These are phyloP conservation scores for Quillaja saponaria DNA, from an alignment of 306 rosid genomes.

Conservation along the genomic window DNA sequence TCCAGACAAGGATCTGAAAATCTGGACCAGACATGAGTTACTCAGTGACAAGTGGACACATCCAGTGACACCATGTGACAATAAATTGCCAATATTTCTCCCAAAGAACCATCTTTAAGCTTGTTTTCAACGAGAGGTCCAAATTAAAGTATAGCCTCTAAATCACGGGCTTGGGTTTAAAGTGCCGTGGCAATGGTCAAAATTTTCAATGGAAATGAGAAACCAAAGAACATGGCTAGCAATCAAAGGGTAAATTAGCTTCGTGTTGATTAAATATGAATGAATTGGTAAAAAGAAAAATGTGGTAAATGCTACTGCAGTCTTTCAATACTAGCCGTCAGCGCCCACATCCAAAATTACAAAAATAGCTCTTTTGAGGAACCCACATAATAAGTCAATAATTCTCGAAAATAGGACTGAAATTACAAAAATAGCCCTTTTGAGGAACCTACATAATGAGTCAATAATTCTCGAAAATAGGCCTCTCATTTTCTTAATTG, in stretches of 20 bases:
- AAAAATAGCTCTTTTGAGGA: too few relatives aligned
- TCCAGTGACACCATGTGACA: conserved; percentile 25
- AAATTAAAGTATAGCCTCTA: conserved; percentile 20
- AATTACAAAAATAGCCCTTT: too few relatives aligned
- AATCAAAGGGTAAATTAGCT: conserved; percentile 28
- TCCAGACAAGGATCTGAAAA: conserved; percentile 17
- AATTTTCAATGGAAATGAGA: conserved; percentile 22
- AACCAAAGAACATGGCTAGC: conserved; percentile 33
- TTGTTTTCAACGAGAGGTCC: conserved; percentile 27
- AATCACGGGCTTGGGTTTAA: conserved; percentile 22
- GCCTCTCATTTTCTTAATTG: too few relatives aligned
- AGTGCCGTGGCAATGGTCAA: conserved; percentile 2
- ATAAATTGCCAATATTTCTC: conserved; percentile 19
- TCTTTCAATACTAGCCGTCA: conserved; percentile 15
- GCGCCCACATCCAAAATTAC: background rate
- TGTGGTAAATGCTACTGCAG: conserved; percentile 18
- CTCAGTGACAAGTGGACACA: conserved; percentile 34
- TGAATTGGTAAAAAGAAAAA: conserved; percentile 22
- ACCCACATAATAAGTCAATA: too few relatives aligned
- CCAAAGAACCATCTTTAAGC: conserved; percentile 15
- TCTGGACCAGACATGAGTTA: conserved; percentile 28
- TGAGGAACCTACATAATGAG: too few relatives aligned
- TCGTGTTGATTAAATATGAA: conserved; percentile 32
- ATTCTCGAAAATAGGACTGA: too few relatives aligned
- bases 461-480: too few relatives aligned